Percentiles rank a stretch among this genome's conserved stretches.
phyloP scores from a whole-genome alignment of 2,329 filamentous ascomycete species.

The Chrysoporthe puriensis region DNA sequence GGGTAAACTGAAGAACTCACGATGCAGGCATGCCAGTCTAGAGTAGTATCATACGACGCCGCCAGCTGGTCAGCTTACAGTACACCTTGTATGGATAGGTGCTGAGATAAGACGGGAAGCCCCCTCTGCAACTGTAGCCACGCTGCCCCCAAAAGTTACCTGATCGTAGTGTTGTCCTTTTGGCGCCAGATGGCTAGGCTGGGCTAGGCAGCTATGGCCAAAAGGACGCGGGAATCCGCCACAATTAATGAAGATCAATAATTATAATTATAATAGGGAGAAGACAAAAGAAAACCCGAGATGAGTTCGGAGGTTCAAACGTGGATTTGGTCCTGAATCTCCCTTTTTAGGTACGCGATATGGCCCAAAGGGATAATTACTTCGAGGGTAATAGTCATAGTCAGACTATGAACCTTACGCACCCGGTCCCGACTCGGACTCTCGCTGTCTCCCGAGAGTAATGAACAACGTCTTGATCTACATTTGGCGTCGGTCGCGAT shows the following conservation, averaged over 20 bases:
- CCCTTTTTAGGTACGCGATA: no score
- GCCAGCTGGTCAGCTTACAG: no score
- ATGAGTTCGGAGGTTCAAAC: no score
- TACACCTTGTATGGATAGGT: not conserved
- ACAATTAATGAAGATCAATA: not conserved
- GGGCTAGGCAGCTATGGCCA: not conserved
- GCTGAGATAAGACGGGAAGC: not conserved
- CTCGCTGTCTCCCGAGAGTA: not conserved
- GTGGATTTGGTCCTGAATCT: no score
- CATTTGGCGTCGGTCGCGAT: not conserved
- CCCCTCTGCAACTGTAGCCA: not conserved
- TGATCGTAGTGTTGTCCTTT: not conserved
- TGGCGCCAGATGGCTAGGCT: not conserved
- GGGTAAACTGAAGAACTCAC: not conserved
- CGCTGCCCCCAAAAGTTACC: not conserved
- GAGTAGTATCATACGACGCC: not conserved
- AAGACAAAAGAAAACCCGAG: no score
- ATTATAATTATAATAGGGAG: not conserved
- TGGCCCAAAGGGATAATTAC: no score
- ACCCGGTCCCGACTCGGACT: not conserved
- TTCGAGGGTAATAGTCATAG: no score
- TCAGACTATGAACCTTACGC: not conserved
- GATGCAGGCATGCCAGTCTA: not conserved
- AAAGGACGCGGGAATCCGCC: not conserved
- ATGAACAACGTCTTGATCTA: not conserved